Percentiles rank a stretch among this genome's conserved stretches.
Conservation (phyloP, 1,284 basidiomycete genomes). For the Ceratobasidium sp. region DNA sequence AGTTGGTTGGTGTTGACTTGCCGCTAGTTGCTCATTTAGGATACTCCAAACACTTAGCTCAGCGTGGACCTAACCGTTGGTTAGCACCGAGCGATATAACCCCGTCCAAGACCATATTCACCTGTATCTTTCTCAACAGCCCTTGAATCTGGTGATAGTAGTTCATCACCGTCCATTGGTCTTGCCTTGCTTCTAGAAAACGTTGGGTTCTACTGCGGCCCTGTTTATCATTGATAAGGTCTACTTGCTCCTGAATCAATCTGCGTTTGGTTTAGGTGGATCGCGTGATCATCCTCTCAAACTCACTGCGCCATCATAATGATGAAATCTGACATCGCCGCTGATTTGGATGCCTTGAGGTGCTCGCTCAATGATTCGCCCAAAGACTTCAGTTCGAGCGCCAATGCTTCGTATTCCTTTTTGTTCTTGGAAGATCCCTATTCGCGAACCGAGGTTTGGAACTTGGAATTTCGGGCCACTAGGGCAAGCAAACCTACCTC, state of each 20-base stretch:
- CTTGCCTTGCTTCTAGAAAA: background rate
- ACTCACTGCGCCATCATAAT: background rate
- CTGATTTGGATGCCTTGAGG: background rate
- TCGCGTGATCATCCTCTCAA: background rate
- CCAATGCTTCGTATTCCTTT: background rate
- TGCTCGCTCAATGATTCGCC: background rate
- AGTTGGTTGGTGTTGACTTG: background rate
- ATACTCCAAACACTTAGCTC: slow-evolving; percentile 6
- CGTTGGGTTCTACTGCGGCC: background rate
- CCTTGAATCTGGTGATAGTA: background rate
- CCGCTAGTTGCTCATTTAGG: slow-evolving; percentile 7
- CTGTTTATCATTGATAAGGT: background rate
- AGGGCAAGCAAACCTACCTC: background rate
- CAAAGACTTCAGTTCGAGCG: background rate
- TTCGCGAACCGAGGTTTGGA: background rate
- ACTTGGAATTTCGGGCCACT: background rate
- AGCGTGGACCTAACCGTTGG: background rate
- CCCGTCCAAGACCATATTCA: background rate
- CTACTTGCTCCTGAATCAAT: background rate
- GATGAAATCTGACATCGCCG: background rate
- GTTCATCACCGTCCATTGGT: background rate
- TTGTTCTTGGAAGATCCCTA: background rate
- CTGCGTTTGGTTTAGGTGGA: background rate
- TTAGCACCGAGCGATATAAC: background rate
- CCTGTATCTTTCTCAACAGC: background rate